Evolutionary conservation across 2,329 filamentous ascomycete genomes (phyloP).

Genomic region (Aureobasidium leucospermi): DNA sequence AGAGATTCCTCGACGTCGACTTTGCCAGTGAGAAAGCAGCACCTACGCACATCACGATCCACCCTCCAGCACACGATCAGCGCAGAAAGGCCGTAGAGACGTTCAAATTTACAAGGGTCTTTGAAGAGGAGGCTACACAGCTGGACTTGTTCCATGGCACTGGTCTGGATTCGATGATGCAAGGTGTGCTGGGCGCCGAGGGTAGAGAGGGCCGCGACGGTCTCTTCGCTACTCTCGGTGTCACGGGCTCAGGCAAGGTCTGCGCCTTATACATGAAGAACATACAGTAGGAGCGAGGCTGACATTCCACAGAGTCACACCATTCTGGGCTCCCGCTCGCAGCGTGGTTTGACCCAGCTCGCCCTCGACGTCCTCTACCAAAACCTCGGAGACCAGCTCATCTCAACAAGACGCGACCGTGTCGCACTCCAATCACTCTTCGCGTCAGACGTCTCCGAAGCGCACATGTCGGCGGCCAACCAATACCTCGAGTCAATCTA

Average conservation of each 20-base stretch:
- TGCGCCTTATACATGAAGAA: neutral
- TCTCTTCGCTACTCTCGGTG: slow-evolving; percentile 81
- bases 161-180: slow-evolving; percentile 65
- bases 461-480: slow-evolving; percentile 64
- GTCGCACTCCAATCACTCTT: slow-evolving; percentile 66
- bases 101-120: slow-evolving; percentile 90
- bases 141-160: slow-evolving; percentile 79
- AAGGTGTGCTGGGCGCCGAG: slow-evolving; percentile 68
- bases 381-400: slow-evolving; percentile 65
- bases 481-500: slow-evolving; percentile 75
- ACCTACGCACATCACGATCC: slow-evolving; percentile 46
- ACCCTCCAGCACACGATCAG: slow-evolving; percentile 66
- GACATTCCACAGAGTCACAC: slow-evolving; percentile 68
- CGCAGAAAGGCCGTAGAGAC: slow-evolving; percentile 76
- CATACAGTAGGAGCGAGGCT: neutral
- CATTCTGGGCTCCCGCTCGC: slow-evolving; percentile 77
- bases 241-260: slow-evolving; percentile 95
- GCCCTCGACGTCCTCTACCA: slow-evolving; percentile 83
- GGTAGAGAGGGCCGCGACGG: slow-evolving; percentile 80
- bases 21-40: slow-evolving; percentile 28
- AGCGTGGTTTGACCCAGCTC: slow-evolving; percentile 87
- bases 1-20: slow-evolving; percentile 77
- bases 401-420: slow-evolving; percentile 50
- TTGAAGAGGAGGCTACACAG: slow-evolving; percentile 78
- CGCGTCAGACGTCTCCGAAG: slow-evolving; percentile 73